These are phyloP conservation scores for Cryphonectria naterciae DNA, from an alignment of 2,329 filamentous ascomycete species.

Conservation along the genomic window DNA sequence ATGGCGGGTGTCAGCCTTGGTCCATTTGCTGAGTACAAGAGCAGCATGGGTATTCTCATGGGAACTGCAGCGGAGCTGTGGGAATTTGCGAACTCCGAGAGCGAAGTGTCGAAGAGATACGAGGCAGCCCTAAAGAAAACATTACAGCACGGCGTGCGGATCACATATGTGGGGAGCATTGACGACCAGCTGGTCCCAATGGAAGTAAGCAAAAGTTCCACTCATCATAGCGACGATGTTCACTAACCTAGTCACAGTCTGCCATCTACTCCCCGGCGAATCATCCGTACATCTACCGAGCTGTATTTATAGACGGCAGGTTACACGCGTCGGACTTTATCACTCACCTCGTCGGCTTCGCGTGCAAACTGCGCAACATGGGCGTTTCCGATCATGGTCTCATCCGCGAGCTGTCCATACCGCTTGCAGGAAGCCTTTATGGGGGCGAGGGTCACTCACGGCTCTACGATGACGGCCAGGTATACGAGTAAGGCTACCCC, in stretches of 20 bases:
- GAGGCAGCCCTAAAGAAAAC: constrained; percentile 74
- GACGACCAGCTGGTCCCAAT: constrained; percentile 95
- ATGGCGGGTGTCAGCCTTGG: constrained; percentile 90
- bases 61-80: constrained; percentile 93
- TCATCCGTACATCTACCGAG: constrained; percentile 92
- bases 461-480: constrained; percentile 84
- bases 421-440: constrained; percentile 89
- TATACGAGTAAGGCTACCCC: constrained; percentile 69
- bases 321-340: constrained; percentile 94
- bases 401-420: constrained; percentile 84
- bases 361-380: constrained; percentile 89
- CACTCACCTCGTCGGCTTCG: constrained; percentile 88
- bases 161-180: constrained; percentile 91
- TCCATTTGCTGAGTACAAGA: constrained; percentile 90
- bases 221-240: neutral
- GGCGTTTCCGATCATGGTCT: constrained; percentile 92
- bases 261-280: constrained; percentile 83
- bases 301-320: constrained; percentile 93
- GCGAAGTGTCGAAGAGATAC: constrained; percentile 81
- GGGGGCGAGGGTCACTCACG: constrained; percentile 91
- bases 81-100: constrained; percentile 84
- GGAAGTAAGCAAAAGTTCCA: constrained; percentile 60
- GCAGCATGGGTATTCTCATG: constrained; percentile 81
- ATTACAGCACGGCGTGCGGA: constrained; percentile 76
- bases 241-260: constrained; percentile 50